Conservation (phyloP, 1,284 basidiomycete genomes). For the Sporisorium scitamineum region DNA sequence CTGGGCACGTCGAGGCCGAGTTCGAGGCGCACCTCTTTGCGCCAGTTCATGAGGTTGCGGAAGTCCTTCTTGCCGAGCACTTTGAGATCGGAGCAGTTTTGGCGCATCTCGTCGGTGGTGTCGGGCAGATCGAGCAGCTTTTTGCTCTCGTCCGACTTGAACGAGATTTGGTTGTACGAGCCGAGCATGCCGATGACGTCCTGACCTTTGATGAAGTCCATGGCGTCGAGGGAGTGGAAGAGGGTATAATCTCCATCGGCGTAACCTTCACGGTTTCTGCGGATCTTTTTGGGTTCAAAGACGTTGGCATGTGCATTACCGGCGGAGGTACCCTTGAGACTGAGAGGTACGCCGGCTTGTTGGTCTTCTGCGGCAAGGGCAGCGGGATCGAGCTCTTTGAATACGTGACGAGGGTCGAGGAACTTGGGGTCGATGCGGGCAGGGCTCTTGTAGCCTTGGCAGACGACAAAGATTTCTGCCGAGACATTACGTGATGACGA, state of each 20-base stretch:
- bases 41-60: conserved; percentile 91
- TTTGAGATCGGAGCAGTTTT: conserved; percentile 90
- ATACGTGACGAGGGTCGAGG: conserved; percentile 96
- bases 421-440: conserved; percentile 98
- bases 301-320: conserved; percentile 76
- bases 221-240: conserved; percentile 80
- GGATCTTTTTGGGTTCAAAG: conserved; percentile 96
- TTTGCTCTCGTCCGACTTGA: conserved; percentile 76
- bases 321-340: conserved; percentile 58
- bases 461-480: conserved; percentile 99
- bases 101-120: conserved; percentile 79
- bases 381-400: conserved; percentile 82
- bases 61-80: conserved; percentile 98
- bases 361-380: conserved; percentile 24
- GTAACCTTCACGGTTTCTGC: conserved; percentile 92
- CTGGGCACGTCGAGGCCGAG: conserved; percentile 57
- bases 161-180: conserved; percentile 84
- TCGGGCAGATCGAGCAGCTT: conserved; percentile 76
- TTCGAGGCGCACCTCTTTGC: conserved; percentile 79
- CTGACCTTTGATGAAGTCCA: conserved; percentile 78
- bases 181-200: conserved; percentile 81
- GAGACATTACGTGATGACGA: conserved; percentile 99
- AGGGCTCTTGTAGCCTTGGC: conserved; percentile 93
- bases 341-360: conserved; percentile 43
- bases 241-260: conserved; percentile 93